These are phyloP conservation scores for Phytomonas francai DNA, from an alignment of 208 protist species.

Conservation along the genomic window DNA sequence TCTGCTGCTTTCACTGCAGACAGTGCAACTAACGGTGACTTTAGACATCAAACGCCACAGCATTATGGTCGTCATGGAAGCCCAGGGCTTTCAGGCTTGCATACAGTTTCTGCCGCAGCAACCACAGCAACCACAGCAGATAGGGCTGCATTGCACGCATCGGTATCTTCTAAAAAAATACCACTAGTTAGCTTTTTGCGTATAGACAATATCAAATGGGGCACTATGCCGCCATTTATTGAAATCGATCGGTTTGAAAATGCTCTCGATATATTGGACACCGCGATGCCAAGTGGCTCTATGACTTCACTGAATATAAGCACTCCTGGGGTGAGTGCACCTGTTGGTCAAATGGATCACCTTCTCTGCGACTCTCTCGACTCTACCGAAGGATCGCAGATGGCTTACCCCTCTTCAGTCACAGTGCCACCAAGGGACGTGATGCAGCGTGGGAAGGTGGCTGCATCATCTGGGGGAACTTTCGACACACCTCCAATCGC, in stretches of 20 bases:
- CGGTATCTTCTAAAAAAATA: constrained; percentile 2
- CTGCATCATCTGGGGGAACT: neutral
- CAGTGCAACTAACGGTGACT: neutral
- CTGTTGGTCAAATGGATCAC: neutral
- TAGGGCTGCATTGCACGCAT: neutral
- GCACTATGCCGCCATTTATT: constrained; percentile 56
- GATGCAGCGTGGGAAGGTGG: neutral
- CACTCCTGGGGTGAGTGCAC: neutral
- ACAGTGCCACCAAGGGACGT: neutral
- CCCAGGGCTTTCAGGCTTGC: neutral
- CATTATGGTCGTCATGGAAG: neutral
- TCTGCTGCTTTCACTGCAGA: neutral
- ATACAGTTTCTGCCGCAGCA: neutral
- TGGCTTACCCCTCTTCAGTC: neutral
- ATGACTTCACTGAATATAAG: neutral
- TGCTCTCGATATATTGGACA: constrained; percentile 13
- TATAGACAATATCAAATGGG: constrained; percentile 59
- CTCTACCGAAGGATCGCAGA: neutral
- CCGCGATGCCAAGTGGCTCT: neutral
- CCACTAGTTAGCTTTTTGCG: constrained; percentile 39
- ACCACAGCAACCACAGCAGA: neutral
- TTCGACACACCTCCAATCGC: neutral
- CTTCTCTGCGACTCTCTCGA: neutral
- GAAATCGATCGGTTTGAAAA: constrained; percentile 62
- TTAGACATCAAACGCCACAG: neutral